These are phyloP conservation scores for Acidiella bohemica DNA, from an alignment of 495 filamentous ascomycete species.

Conservation along the genomic window DNA sequence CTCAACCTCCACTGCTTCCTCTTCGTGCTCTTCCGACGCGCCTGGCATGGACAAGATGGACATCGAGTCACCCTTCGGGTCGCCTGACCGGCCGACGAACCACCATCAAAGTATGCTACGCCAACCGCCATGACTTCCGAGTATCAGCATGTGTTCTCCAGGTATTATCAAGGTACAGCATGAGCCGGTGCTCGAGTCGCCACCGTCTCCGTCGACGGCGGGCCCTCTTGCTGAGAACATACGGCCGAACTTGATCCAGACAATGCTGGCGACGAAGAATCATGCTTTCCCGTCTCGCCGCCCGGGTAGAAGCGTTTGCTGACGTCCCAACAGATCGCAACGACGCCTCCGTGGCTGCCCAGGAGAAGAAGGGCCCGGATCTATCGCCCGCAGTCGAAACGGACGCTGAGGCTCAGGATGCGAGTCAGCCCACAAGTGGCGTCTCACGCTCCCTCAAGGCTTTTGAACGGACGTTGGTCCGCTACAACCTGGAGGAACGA, in stretches of 20 bases:
- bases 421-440: neutral
- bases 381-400: neutral
- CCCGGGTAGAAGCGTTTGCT: too few relatives aligned
- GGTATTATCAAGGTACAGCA: slow-evolving; percentile 18
- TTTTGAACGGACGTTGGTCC: slow-evolving; percentile 24
- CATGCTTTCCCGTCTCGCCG: slow-evolving; percentile 51
- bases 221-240: slow-evolving; percentile 65
- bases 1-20: too few relatives aligned
- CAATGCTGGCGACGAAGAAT: slow-evolving; percentile 93
- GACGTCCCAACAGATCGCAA: neutral
- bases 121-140: slow-evolving; percentile 9
- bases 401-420: slow-evolving; percentile 6
- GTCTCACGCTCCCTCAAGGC: slow-evolving; percentile 10
- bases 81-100: too few relatives aligned
- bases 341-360: neutral
- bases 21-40: too few relatives aligned
- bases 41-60: too few relatives aligned
- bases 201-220: neutral
- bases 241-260: slow-evolving; percentile 98
- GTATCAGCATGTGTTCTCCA: too few relatives aligned
- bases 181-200: slow-evolving; percentile 22
- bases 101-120: slow-evolving; percentile 6
- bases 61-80: too few relatives aligned
- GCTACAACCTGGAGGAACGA: slow-evolving; percentile 45
- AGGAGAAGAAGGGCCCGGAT: slow-evolving; percentile 17